Conservation (phyloP, 176 grass and related monocot genomes). For the Cymbopogon citratus region DNA sequence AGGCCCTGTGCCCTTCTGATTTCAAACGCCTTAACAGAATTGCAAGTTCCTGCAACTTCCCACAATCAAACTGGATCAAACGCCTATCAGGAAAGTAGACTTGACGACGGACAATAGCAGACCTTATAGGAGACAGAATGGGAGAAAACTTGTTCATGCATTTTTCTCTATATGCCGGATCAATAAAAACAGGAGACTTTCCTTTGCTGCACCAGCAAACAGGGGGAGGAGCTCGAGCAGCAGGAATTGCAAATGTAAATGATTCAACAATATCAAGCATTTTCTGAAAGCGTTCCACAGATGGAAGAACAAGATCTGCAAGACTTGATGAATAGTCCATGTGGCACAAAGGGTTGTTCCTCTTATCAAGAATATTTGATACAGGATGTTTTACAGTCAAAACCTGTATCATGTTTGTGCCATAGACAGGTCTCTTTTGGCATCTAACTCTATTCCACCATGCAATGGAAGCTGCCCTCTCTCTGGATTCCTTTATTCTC, state of each 20-base stretch:
- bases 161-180: slow-evolving; percentile 55
- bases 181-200: slow-evolving; percentile 68
- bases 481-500: slow-evolving; percentile 68
- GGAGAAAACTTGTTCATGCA: slow-evolving; percentile 52
- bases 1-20: slow-evolving; percentile 82
- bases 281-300: slow-evolving; percentile 70
- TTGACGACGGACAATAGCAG: slow-evolving; percentile 88
- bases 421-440: slow-evolving; percentile 79
- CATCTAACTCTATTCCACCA: slow-evolving; percentile 96
- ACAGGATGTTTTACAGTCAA: slow-evolving; percentile 72
- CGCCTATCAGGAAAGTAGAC: slow-evolving; percentile 98
- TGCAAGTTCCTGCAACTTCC: slow-evolving; percentile 96
- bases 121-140: slow-evolving; percentile 61
- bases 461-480: slow-evolving; percentile 69
- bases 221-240: slow-evolving; percentile 68
- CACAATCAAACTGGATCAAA: slow-evolving; percentile 98
- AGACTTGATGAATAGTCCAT: slow-evolving; percentile 78
- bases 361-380: slow-evolving; percentile 67
- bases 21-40: slow-evolving; percentile 75
- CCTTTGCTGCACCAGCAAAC: slow-evolving; percentile 79
- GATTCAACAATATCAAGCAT: slow-evolving; percentile 82
- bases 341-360: slow-evolving; percentile 68
- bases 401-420: slow-evolving; percentile 69
- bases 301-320: slow-evolving; percentile 71
- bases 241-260: slow-evolving; percentile 97